Evolutionary conservation across 208 protist genomes (phyloP).

Genomic region (Willaertia magna): DNA sequence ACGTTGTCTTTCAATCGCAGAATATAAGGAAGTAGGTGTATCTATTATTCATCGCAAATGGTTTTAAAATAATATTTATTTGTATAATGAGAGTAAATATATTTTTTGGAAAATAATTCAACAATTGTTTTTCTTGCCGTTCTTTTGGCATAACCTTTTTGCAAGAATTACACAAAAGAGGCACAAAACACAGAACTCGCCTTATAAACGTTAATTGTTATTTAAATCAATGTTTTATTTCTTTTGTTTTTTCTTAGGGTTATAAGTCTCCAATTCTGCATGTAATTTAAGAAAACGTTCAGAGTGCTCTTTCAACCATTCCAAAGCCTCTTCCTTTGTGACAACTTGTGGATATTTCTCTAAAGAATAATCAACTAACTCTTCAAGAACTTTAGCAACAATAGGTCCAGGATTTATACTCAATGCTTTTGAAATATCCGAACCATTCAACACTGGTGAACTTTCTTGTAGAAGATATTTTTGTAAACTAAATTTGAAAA

Average conservation of each 20-base stretch:
- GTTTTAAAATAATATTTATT: slow-evolving; percentile 62
- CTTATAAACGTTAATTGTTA: no score
- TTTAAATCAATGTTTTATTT: no score
- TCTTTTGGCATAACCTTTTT: no score
- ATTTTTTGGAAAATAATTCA: no score
- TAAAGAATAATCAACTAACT: neutral
- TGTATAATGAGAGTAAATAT: no score
- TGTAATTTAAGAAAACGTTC: neutral
- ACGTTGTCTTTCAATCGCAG: no score
- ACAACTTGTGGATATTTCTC: neutral
- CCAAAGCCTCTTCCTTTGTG: neutral
- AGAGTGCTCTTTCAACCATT: neutral
- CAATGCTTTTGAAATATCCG: neutral
- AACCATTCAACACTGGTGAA: neutral
- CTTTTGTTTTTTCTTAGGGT: neutral
- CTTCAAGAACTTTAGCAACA: neutral
- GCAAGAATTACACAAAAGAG: no score
- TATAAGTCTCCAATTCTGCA: no score
- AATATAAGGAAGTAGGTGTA: slow-evolving; percentile 93
- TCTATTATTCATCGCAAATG: slow-evolving; percentile 95
- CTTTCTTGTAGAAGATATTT: no score
- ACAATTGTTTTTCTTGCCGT: no score
- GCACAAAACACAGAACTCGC: no score
- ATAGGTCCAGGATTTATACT: neutral
- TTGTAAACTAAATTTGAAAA: no score